Conservation (phyloP, 2,329 filamentous ascomycete species). For the Teratosphaeria nubilosa region DNA sequence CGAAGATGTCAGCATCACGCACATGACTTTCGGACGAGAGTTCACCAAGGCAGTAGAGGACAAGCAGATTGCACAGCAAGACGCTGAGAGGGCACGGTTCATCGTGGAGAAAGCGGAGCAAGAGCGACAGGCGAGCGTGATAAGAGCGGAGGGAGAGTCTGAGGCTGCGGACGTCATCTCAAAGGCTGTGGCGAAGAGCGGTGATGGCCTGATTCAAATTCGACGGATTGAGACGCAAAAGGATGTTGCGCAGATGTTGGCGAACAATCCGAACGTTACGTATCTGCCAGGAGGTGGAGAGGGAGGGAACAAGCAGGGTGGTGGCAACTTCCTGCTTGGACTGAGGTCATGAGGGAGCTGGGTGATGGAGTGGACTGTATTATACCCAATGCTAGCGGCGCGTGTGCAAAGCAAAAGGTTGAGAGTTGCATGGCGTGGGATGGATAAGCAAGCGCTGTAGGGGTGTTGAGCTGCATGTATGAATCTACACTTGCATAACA, state of each 20-base stretch:
- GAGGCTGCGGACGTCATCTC: constrained; percentile 93
- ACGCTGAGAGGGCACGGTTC: constrained; percentile 92
- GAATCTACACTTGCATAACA: neutral
- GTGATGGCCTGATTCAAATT: constrained; percentile 91
- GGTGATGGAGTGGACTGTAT: neutral
- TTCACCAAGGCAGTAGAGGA: constrained; percentile 98
- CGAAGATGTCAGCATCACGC: constrained; percentile 97
- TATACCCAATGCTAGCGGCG: neutral
- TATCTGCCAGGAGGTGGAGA: constrained; percentile 70
- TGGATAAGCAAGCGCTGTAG: neutral
- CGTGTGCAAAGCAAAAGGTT: neutral
- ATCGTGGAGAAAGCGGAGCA: constrained; percentile 98
- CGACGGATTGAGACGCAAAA: constrained; percentile 92
- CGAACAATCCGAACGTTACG: constrained; percentile 86
- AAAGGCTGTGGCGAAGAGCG: constrained; percentile 84
- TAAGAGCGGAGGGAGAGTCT: constrained; percentile 93
- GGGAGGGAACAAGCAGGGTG: constrained; percentile 39
- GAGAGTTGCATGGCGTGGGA: neutral
- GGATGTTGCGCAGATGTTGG: constrained; percentile 86
- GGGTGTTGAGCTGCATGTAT: neutral
- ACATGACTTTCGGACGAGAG: constrained; percentile 99
- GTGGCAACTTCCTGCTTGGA: constrained; percentile 54
- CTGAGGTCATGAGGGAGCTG: constrained; percentile 41
- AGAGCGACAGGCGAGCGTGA: constrained; percentile 96
- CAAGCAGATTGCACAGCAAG: constrained; percentile 99